Conservation (phyloP, 2,329 filamentous ascomycete species). For the Hymenoscyphus linearis region DNA sequence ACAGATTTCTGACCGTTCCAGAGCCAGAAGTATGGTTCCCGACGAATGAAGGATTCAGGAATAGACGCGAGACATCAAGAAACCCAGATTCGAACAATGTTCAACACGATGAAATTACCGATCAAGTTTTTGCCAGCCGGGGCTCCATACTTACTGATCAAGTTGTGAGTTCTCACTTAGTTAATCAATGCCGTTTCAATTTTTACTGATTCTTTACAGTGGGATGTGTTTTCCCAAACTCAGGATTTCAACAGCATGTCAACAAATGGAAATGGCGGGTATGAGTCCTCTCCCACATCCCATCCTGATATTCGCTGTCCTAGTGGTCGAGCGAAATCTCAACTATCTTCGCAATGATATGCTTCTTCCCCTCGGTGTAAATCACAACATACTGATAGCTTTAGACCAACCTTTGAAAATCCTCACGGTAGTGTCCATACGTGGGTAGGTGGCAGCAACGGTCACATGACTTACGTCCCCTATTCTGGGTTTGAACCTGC, state of each 20-base stretch:
- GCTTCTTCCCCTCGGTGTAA: too few species aligned
- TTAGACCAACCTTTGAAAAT: conserved; percentile 2
- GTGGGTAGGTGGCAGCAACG: not conserved
- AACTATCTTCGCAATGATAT: too few species aligned
- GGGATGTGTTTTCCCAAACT: conserved; percentile 1
- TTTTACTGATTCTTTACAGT: not conserved
- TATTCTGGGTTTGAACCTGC: not conserved
- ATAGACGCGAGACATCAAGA: conserved; percentile 8
- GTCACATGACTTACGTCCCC: not conserved
- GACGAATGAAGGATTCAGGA: conserved; percentile 32
- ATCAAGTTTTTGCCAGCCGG: not conserved
- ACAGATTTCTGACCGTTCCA: conserved; percentile 36
- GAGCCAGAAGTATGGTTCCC: conserved; percentile 16
- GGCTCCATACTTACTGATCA: not conserved
- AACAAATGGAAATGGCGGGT: not conserved
- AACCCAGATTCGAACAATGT: conserved; percentile 2
- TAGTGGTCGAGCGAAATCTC: too few species aligned
- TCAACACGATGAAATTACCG: not conserved
- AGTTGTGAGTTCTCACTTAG: not conserved
- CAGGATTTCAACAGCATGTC: conserved; percentile 6
- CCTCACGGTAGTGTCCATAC: not conserved
- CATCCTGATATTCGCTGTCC: too few species aligned
- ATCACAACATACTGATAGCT: not conserved
- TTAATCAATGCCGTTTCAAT: not conserved
- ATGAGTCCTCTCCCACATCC: not conserved